Evolutionary conservation across 306 rosid genomes (phyloP).

Genomic region (Quercus wislizeni): DNA sequence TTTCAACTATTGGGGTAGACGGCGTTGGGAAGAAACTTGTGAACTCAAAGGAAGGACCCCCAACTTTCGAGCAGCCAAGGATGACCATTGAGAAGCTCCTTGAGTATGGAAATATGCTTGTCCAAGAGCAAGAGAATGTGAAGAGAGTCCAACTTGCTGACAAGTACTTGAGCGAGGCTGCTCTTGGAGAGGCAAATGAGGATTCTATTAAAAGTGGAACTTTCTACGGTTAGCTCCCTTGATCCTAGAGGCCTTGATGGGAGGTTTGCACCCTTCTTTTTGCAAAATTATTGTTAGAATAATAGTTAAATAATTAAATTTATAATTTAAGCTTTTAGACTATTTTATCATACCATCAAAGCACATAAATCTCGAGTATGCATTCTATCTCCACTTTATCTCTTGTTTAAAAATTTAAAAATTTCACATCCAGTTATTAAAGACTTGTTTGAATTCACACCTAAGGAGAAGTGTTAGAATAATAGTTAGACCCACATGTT

Average conservation of each 20-base stretch:
- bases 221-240: conserved; percentile 53
- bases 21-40: conserved; percentile 58
- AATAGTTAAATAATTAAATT: too few species aligned
- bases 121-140: conserved; percentile 73
- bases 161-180: conserved; percentile 68
- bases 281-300: neutral
- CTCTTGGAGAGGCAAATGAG: conserved; percentile 72
- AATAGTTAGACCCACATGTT: too few species aligned
- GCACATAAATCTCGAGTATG: too few species aligned
- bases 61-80: conserved; percentile 64
- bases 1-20: conserved; percentile 44
- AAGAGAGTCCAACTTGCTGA: conserved; percentile 81
- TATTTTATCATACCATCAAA: too few species aligned
- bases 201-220: conserved; percentile 56
- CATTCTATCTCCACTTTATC: too few species aligned
- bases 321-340: too few species aligned
- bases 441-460: too few species aligned
- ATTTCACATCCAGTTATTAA: too few species aligned
- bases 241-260: conserved; percentile 15
- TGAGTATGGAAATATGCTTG: conserved; percentile 75
- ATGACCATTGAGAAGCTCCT: conserved; percentile 51
- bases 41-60: conserved; percentile 80
- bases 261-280: conserved; percentile 36
- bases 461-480: too few species aligned
- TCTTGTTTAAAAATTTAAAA: too few species aligned